Evolutionary conservation across 352 stramenopile species (phyloP), one percentile per base, ranked within the genome.

Genomic region (Phytophthora parvispora): DNA sequence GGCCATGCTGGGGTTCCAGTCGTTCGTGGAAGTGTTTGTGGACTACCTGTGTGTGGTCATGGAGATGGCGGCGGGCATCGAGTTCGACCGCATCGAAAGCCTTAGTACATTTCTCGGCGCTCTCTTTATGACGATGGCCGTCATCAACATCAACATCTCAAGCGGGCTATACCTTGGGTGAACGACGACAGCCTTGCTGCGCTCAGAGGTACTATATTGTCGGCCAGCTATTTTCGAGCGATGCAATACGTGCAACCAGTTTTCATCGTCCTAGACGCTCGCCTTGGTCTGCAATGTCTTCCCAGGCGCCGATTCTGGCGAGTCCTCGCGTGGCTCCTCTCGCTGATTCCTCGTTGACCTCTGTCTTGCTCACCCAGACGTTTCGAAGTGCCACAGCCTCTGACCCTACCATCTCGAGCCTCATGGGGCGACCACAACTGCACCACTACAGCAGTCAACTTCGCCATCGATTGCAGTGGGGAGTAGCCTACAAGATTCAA

Each of bases 121-220:
- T 3, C 16, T 80, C 10, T 71, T 78, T 55, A 52, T 76, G 48
- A 69, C 56, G 0, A 67, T 74, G 28, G 64, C 64, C 12, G 45
- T 74, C 28, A 8, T 80, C 25, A 80, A 80, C 31, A 70, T 76
- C 18, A 53, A 64, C 42, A 75, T 83, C n/a, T 80, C 71, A 10
- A 61, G 51, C 45, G 45, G 53, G 2, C 56, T 83, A 2, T 78
- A 82, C 64, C 51, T 81, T 4, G 60, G 45, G 24, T 75, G 27
- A 60, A 18, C 18, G 16, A 18, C 18, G 16, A 24, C 38, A 9
- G 8, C 16, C 10, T 45, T 20, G 38, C 31, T 36, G 10, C 31
- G 10, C 10, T 6, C 10, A 36, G 6, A 10, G 31, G 31, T 36
- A 36, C 6, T 10, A 10, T 25, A 25, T 42, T 40, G 13, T 16